Evolutionary conservation across 2,329 filamentous ascomycete species (phyloP).

Genomic region (Epichloe coenophiala): DNA sequence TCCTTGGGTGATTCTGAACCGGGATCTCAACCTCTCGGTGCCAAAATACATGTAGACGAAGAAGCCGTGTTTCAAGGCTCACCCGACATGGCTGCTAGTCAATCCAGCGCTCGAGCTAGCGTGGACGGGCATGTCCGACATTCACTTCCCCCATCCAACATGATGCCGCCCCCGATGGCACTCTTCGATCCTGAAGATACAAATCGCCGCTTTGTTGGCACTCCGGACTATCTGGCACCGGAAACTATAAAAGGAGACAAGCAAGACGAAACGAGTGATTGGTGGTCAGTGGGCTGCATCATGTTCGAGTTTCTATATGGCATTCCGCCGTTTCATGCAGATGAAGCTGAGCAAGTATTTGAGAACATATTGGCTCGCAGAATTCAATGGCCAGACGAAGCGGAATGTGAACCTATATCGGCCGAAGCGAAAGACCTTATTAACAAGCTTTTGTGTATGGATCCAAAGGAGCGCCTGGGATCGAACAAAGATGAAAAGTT

Average conservation of each 20-base stretch:
- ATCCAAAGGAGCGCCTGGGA: slow-evolving; percentile 71
- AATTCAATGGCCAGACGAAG: slow-evolving; percentile 84
- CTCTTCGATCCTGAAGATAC: slow-evolving; percentile 92
- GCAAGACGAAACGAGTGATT: slow-evolving; percentile 97
- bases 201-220: slow-evolving; percentile 86
- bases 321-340: slow-evolving; percentile 83
- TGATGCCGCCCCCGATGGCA: slow-evolving; percentile 86
- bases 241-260: slow-evolving; percentile 93
- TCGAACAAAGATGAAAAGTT: slow-evolving; percentile 76
- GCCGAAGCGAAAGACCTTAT: slow-evolving; percentile 87
- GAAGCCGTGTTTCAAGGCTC: slow-evolving; percentile 61
- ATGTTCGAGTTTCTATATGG: slow-evolving; percentile 93
- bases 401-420: slow-evolving; percentile 60
- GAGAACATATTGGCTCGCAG: slow-evolving; percentile 85
- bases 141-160: slow-evolving; percentile 40
- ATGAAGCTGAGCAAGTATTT: slow-evolving; percentile 84
- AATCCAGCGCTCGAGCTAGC: slow-evolving; percentile 16
- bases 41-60: slow-evolving; percentile 55
- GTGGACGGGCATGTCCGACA: slow-evolving; percentile 20
- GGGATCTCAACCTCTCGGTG: slow-evolving; percentile 28
- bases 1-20: slow-evolving; percentile 51
- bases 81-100: slow-evolving; percentile 52
- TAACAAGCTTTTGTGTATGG: slow-evolving; percentile 76
- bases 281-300: slow-evolving; percentile 99
- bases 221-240: slow-evolving; percentile 89